These are phyloP conservation scores for Trichoderma asperellum DNA, from an alignment of 2,329 filamentous ascomycete genomes.

Conservation along the genomic window DNA sequence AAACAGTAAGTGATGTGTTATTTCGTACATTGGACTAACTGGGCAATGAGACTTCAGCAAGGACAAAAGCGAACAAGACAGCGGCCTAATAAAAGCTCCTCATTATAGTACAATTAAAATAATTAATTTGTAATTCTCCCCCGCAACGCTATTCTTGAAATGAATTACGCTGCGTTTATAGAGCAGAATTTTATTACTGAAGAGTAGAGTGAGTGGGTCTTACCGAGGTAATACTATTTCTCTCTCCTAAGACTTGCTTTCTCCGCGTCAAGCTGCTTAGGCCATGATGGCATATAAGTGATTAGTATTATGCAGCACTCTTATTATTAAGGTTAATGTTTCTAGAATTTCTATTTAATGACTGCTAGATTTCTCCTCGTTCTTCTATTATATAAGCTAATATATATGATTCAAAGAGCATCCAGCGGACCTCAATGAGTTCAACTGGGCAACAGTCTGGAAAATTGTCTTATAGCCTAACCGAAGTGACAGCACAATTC, in stretches of 20 bases:
- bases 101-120: too few relatives aligned
- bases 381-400: neutral
- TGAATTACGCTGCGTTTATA: neutral
- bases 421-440: too few relatives aligned
- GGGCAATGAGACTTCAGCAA: too few relatives aligned
- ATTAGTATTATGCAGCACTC: neutral
- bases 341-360: neutral
- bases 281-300: neutral
- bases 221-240: conserved; percentile 3
- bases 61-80: too few relatives aligned
- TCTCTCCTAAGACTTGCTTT: neutral
- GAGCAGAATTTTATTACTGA: neutral
- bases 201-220: neutral
- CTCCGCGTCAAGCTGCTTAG: neutral
- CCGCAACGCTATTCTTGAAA: neutral
- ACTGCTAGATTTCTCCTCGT: neutral
- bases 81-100: too few relatives aligned
- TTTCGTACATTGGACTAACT: too few relatives aligned
- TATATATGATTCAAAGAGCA: neutral
- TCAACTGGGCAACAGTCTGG: too few relatives aligned
- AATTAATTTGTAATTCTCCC: neutral
- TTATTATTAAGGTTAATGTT: neutral
- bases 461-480: too few relatives aligned
- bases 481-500: too few relatives aligned
- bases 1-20: too few relatives aligned